Evolutionary conservation across 805 yeast genomes (phyloP), one percentile per base, ranked within the genome.

Genomic region (Zygosaccharomyces kombuchaensis): DNA sequence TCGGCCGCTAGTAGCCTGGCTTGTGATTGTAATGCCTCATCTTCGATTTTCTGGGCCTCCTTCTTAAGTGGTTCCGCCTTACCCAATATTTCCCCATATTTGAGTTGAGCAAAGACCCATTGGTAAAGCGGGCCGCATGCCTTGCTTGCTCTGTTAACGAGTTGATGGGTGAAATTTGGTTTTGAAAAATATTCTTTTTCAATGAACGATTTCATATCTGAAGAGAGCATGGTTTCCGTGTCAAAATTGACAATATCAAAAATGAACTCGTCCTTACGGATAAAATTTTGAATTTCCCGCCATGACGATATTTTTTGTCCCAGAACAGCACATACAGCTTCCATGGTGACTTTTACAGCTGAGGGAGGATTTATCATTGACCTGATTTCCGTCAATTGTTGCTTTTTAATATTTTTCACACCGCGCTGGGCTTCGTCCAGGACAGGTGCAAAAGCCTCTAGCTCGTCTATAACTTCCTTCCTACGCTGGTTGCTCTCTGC

Each of bases 321-420:
- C 7, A 91, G 64, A n/a, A 91, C 63, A 4, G 77, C 71, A 64
- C 96, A 88, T 0, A 91, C 96, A 2, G 96, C 84, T 56, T 91
- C 97, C 70, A 91, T 68, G 0, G 96, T 82, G 56, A 85, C 62
- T 56, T 87, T 88, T 4, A 91, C 91, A 0, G 93, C 82, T 7
- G 80, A 83, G 0, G 98, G 98, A 0, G 98, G 98, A 48, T 87
- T 87, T 6, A 78, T 67, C 95, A 91, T 86, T 10, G 96, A 82
- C 58, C 96, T 71, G 23, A 91, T 70, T 64, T 91, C 98, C 1
- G 95, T 86, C 34, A 91, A 70, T 58, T 91, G 97, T 49, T 87
- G 95, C 61, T 91, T 91, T 65, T 89, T 88, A 50, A 91, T 91
- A 55, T 87, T 85, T 53, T 85, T 84, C n/a, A 91, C 98, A 12